Conservation (phyloP, 306 rosid species). For the Ormosia semicastrata region DNA sequence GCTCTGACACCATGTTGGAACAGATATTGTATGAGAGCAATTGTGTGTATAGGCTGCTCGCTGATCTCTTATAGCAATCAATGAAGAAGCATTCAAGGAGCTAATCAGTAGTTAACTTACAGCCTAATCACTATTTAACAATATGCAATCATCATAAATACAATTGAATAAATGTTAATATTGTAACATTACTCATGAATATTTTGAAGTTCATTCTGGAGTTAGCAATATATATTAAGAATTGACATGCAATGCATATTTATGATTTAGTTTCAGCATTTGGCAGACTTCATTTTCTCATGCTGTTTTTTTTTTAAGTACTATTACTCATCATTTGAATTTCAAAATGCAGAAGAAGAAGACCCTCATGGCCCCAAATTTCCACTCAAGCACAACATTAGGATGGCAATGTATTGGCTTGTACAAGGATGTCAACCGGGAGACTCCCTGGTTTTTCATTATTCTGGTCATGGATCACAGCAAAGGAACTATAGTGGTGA, state of each 20-base stretch:
- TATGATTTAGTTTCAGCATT: background rate
- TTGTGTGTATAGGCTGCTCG: background rate
- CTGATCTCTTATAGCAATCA: background rate
- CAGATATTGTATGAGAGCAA: background rate
- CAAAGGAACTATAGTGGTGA: conserved; percentile 89
- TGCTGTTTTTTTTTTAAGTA: background rate
- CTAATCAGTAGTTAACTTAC: background rate
- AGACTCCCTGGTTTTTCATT: conserved; percentile 94
- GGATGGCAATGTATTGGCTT: conserved; percentile 99
- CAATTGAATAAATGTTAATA: background rate
- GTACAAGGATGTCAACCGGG: conserved; percentile 92
- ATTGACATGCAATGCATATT: background rate
- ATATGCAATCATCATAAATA: background rate
- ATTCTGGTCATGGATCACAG: conserved; percentile 98
- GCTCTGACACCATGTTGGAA: background rate
- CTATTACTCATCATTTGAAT: conserved; percentile 3
- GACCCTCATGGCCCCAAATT: conserved; percentile 69
- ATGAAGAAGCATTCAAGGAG: background rate
- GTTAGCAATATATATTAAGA: background rate
- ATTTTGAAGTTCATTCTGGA: background rate
- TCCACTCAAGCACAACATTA: conserved; percentile 73
- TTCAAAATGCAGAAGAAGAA: conserved; percentile 86
- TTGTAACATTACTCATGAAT: background rate
- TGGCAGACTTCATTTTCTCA: background rate
- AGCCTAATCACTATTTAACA: background rate